Evolutionary conservation across 306 rosid species (phyloP).

Genomic region (Astragalus membranaceus): DNA sequence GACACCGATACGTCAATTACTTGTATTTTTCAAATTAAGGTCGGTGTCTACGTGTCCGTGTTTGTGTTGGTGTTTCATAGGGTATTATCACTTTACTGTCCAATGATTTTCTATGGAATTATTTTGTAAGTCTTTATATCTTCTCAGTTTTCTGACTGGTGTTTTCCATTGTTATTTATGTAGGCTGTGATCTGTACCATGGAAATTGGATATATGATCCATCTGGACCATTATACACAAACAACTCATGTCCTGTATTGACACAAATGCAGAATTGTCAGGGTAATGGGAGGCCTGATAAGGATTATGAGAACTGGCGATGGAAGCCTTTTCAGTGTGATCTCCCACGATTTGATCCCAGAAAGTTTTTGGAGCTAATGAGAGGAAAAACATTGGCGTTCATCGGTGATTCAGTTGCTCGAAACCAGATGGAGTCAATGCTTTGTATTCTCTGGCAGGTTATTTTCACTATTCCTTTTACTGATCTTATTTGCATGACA

Average conservation of each 20-base stretch:
- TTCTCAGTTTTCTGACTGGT: neutral
- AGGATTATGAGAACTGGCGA: conserved; percentile 86
- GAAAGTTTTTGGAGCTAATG: conserved; percentile 74
- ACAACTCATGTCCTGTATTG: conserved; percentile 79
- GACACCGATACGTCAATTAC: too few relatives aligned
- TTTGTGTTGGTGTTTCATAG: neutral
- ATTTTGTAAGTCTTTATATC: neutral
- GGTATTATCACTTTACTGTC: neutral
- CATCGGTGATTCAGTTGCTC: conserved; percentile 92
- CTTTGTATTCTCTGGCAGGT: conserved; percentile 96
- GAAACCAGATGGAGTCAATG: conserved; percentile 97
- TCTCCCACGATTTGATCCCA: conserved; percentile 77
- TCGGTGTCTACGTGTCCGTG: too few relatives aligned
- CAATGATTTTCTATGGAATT: neutral
- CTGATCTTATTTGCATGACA: conserved; percentile 12
- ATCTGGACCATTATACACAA: conserved; percentile 67
- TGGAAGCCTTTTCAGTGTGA: conserved; percentile 93
- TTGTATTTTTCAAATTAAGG: too few relatives aligned
- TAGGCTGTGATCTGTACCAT: conserved; percentile 82
- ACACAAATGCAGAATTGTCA: conserved; percentile 96
- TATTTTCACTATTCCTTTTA: conserved; percentile 5
- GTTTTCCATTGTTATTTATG: conserved; percentile 11
- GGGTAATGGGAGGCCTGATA: conserved; percentile 97
- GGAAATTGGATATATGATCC: conserved; percentile 82
- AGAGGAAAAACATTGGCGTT: conserved; percentile 93